Base-by-base conservation (phyloP, 345 rosid species). In the Citrus sp. region DNA sequence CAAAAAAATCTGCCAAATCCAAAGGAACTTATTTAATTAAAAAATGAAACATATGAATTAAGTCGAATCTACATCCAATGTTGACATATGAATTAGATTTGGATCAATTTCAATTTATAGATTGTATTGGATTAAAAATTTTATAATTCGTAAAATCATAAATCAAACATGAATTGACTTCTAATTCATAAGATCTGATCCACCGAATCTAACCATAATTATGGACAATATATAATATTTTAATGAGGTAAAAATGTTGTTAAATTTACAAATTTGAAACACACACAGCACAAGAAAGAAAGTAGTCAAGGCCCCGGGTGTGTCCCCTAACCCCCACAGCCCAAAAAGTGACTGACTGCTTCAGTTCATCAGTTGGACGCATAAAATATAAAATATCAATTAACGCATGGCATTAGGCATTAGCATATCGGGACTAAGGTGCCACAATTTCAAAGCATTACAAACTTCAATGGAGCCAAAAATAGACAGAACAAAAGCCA, bases 391-490 rank as follows among this genome's bases (percentile, higher is more conserved):
- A 25, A 32, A 32, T 16, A 40, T 37, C 34, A 82, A 8, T 19
- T 54, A 67, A 37, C 84, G 82, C 84, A 71, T 78, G 84, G 67
- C 5, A 37, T 27, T 38, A 12, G 34, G 32, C 34, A 32, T 32
- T 32, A 35, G 24, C 1, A 9, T 22, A 19, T 12, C 13, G 6
- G 9, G 9, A 19, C 2, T 9, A 1, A 63, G 77, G 77, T 5
- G 54, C 78, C 60, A 28, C n/a, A 51, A 30, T 75, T 75, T 65
- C 62, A 75, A 75, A 75, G 70, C 0, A 40, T 62, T 42, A 9
- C 79, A 6, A 46, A 74, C 60, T 70, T 80, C 77, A 7, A 71
- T 27, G 83, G 71, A 70, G 77, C 79, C 73, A 51, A 28, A 21
- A 54, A 71, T 54, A 28, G 21, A 38, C 72, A 73, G 56, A 74